Evolutionary conservation across 1,284 basidiomycete species (phyloP).

Genomic region (Psilocybe mexicana): DNA sequence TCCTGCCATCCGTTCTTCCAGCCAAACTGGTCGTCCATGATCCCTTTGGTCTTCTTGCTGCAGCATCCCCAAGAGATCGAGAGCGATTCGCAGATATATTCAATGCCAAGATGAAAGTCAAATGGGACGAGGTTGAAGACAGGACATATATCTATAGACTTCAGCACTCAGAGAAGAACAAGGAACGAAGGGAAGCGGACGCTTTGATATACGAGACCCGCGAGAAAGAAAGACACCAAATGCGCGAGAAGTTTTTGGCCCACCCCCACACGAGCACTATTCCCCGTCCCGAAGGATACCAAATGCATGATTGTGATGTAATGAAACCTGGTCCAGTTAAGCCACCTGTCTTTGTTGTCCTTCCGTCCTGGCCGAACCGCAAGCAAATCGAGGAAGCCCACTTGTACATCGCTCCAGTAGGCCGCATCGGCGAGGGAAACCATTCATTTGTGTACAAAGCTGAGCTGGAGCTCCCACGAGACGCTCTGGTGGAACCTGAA

Average conservation of each 20-base stretch:
- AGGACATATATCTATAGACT: slow-evolving; percentile 13
- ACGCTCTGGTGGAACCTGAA: slow-evolving; percentile 29
- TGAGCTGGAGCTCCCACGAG: slow-evolving; percentile 45
- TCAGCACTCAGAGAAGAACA: not conserved
- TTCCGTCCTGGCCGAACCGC: slow-evolving; percentile 18
- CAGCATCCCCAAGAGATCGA: not conserved
- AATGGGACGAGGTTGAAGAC: slow-evolving; percentile 7
- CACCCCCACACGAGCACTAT: slow-evolving; percentile 13
- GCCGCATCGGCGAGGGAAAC: slow-evolving; percentile 35
- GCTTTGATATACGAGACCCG: not conserved
- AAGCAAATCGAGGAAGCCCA: slow-evolving; percentile 35
- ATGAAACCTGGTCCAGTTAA: slow-evolving; percentile 7
- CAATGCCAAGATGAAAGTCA: not conserved
- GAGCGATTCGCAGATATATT: not conserved
- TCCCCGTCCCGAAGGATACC: slow-evolving; percentile 7
- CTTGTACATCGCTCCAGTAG: slow-evolving; percentile 39
- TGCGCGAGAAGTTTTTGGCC: slow-evolving; percentile 10
- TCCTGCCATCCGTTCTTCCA: slow-evolving; percentile 37
- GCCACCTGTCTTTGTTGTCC: slow-evolving; percentile 26
- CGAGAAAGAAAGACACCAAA: slow-evolving; percentile 3
- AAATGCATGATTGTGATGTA: not conserved
- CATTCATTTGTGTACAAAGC: slow-evolving; percentile 42
- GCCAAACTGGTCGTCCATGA: slow-evolving; percentile 37
- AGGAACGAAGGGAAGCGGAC: slow-evolving; percentile 5
- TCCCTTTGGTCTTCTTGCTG: slow-evolving; percentile 29